Evolutionary conservation across 768 basidiomycete genomes (phyloP), one percentile per base, ranked within the genome.

Genomic region (Leucosporidium yakuticum): DNA sequence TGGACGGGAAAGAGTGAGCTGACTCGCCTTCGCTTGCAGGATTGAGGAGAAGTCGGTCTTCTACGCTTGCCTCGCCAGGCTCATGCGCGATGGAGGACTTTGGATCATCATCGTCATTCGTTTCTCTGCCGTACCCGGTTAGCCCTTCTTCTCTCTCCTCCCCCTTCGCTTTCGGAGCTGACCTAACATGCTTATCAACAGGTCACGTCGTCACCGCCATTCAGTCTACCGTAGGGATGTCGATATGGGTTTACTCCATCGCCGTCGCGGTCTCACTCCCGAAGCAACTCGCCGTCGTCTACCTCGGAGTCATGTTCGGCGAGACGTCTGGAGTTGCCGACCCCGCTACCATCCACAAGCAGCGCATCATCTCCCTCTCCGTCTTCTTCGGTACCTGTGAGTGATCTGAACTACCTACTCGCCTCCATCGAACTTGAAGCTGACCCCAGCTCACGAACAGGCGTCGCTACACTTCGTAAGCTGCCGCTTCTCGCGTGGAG

Each of bases 141-240:
- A 15, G 39, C 14, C 14, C n/a, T n/a, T 15, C 23, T 44, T n/a
- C 25, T 2, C 0, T 15, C 36, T 17, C 39, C 23, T 25, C 39
- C 23, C 20, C 19, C 12, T n/a, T n/a, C 19, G 7, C n/a, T 14
- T 17, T 29, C 25, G 20, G 11, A n/a, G 17, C 59, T 31, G 27
- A 23, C 36, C 47, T 39, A 4, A 0, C 12, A 19, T 19, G 21
- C 1, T 6, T 2, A 4, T 15, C 19, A 1, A 21, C 32, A 57
- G 58, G 58, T 4, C 71, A 73, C 63, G 67, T 73, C 60, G 71
- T 73, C 19, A 73, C 71, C 3, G 71, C 71, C 19, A 62, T 73
- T n/a, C 71, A 73, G 51, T 67, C 65, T 20, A 69, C 68, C 19
- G 69, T 69, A 6, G 71, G 72, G 20, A 67, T 73, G 63, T 27